Conservation (phyloP, 2,329 filamentous ascomycete species). For the Sordariomycetes sp. region DNA sequence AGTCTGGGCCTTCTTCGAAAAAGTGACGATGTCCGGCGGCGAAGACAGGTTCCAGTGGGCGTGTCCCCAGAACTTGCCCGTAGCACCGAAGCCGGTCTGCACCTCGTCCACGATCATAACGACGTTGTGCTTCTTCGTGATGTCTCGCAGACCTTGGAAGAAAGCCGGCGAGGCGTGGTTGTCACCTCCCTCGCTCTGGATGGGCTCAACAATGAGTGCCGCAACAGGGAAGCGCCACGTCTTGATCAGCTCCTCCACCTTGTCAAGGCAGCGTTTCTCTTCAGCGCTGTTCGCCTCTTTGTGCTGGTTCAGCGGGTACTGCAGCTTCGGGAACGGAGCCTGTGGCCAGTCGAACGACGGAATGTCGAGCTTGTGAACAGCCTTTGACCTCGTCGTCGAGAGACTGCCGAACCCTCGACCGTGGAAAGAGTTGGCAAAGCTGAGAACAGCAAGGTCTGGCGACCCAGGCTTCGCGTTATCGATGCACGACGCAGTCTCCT, state of each 20-base stretch:
- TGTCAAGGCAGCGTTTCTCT: constrained; percentile 63
- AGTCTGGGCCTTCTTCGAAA: constrained; percentile 80
- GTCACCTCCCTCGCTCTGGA: constrained; percentile 77
- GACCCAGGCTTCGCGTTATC: constrained; percentile 64
- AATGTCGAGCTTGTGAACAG: constrained; percentile 81
- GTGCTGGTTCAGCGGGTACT: constrained; percentile 67
- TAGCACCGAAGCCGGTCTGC: constrained; percentile 77
- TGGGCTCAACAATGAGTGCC: constrained; percentile 68
- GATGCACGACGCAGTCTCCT: constrained; percentile 61
- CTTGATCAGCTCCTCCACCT: constrained; percentile 63
- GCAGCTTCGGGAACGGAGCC: constrained; percentile 68
- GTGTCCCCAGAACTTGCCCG: constrained; percentile 80
- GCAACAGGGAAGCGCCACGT: constrained; percentile 60
- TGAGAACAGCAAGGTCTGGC: constrained; percentile 67
- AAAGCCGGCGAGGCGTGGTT: constrained; percentile 74
- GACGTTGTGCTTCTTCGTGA: constrained; percentile 61
- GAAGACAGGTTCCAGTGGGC: constrained; percentile 68
- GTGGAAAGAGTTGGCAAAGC: constrained; percentile 72
- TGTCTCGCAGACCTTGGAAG: constrained; percentile 64
- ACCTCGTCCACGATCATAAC: constrained; percentile 79
- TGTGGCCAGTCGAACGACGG: constrained; percentile 85
- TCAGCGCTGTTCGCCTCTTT: constrained; percentile 60
- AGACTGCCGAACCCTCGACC: constrained; percentile 71
- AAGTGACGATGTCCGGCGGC: constrained; percentile 80
- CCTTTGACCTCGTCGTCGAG: constrained; percentile 72